Percentiles rank a stretch among this genome's conserved stretches.
Evolutionary conservation across 164 flowering plant species (phyloP).

Genomic region (Dillenia turbinata): DNA sequence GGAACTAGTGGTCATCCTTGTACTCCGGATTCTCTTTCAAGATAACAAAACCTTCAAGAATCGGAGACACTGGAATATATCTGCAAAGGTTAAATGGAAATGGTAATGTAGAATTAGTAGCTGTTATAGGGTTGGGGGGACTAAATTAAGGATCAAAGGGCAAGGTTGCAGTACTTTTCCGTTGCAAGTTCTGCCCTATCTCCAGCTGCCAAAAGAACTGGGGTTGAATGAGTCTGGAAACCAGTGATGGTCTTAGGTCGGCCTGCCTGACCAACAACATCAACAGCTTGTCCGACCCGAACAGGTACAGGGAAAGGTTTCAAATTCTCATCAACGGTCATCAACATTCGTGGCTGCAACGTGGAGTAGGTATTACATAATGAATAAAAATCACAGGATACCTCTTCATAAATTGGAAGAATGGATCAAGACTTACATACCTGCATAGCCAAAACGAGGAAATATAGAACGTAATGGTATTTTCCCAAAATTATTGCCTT

Average conservation of each 20-base stretch:
- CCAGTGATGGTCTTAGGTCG: constrained; percentile 97
- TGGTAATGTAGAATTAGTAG: background rate
- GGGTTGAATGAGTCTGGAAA: constrained; percentile 96
- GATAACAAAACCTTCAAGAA: constrained; percentile 94
- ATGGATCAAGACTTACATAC: constrained; percentile 19
- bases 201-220: constrained; percentile 93
- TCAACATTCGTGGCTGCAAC: constrained; percentile 85
- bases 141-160: no score
- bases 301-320: constrained; percentile 92
- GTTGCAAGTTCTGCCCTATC: constrained; percentile 97
- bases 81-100: constrained; percentile 29
- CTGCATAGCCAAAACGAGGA: constrained; percentile 92
- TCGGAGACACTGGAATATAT: constrained; percentile 77
- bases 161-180: constrained; percentile 50
- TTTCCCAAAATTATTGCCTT: constrained; percentile 82
- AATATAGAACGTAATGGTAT: constrained; percentile 89
- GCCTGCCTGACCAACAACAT: constrained; percentile 98
- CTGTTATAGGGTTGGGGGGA: background rate
- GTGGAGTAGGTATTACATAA: background rate
- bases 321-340: constrained; percentile 87
- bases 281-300: constrained; percentile 97
- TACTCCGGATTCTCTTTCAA: constrained; percentile 92
- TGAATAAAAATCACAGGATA: background rate
- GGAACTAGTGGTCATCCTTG: constrained; percentile 42
- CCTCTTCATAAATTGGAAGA: background rate